Evolutionary conservation across 805 yeast genomes (phyloP).

Genomic region (Saccharomycopsis sp.): DNA sequence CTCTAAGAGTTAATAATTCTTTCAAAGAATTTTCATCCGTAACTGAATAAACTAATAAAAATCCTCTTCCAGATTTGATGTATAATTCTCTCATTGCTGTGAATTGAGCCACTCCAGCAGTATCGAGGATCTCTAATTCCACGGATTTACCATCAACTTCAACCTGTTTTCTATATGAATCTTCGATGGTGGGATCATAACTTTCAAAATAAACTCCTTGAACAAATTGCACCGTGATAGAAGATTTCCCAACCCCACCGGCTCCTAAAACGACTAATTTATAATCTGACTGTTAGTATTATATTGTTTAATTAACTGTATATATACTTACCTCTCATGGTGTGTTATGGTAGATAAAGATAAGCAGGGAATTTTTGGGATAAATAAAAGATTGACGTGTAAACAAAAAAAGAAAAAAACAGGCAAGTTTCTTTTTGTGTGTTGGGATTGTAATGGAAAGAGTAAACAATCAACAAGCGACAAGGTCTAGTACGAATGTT

Average conservation of each 20-base stretch:
- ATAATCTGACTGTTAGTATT: slow-evolving; percentile 41
- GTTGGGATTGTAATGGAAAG: too few species aligned
- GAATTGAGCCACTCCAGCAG: slow-evolving; percentile 92
- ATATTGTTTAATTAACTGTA: neutral
- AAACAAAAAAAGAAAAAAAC: too few species aligned
- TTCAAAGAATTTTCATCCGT: slow-evolving; percentile 67
- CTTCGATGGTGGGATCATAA: slow-evolving; percentile 96
- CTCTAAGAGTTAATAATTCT: slow-evolving; percentile 69
- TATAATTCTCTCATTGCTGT: slow-evolving; percentile 90
- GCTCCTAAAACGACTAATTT: slow-evolving; percentile 90
- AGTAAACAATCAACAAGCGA: too few species aligned
- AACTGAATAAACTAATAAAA: slow-evolving; percentile 76
- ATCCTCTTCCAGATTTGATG: slow-evolving; percentile 84
- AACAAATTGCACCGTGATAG: slow-evolving; percentile 84
- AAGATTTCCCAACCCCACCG: slow-evolving; percentile 96
- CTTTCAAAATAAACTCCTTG: slow-evolving; percentile 84
- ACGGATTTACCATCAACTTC: slow-evolving; percentile 83
- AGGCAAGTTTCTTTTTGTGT: too few species aligned
- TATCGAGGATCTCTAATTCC: slow-evolving; percentile 79
- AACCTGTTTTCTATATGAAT: slow-evolving; percentile 81
- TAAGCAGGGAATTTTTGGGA: too few species aligned
- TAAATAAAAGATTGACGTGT: too few species aligned
- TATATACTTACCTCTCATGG: neutral
- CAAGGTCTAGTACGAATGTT: too few species aligned
- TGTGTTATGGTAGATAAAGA: too few species aligned